Percentiles rank a stretch among this genome's conserved stretches.
Evolutionary conservation across 768 basidiomycete species (phyloP).

Genomic region (Phylloporus sp.): DNA sequence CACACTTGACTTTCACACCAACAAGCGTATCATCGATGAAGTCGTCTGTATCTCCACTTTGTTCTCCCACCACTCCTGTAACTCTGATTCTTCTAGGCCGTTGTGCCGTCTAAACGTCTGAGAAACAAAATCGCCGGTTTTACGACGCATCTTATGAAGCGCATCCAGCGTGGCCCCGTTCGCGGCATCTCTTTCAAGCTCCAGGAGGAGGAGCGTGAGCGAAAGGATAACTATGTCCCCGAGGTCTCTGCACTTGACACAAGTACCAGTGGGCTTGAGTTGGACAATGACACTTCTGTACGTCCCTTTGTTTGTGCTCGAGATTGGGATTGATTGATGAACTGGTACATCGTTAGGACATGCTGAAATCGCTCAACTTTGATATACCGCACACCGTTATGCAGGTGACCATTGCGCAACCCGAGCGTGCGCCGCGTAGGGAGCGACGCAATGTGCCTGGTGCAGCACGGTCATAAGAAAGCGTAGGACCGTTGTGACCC

Average conservation of each 20-base stretch:
- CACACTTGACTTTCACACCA: constrained; percentile 99
- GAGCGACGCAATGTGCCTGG: constrained; percentile 81
- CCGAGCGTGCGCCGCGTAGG: constrained; percentile 69
- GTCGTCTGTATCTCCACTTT: constrained; percentile 54
- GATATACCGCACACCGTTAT: constrained; percentile 81
- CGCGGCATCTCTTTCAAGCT: constrained; percentile 99
- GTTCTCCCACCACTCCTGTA: neutral
- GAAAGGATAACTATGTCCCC: constrained; percentile 99
- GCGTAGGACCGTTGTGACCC: neutral
- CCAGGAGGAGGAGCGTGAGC: constrained; percentile 98
- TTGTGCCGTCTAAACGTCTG: constrained; percentile 97
- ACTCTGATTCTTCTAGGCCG: constrained; percentile 47
- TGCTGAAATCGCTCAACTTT: constrained; percentile 91
- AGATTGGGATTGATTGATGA: neutral
- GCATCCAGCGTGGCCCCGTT: constrained; percentile 96
- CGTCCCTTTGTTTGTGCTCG: constrained; percentile 19
- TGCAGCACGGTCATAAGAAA: constrained; percentile 50
- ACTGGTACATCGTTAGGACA: constrained; percentile 48
- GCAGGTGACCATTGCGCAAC: constrained; percentile 55
- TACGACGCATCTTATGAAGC: constrained; percentile 99
- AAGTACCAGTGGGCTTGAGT: constrained; percentile 66
- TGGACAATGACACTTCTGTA: constrained; percentile 94
- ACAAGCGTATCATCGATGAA: constrained; percentile 99
- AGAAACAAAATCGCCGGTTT: constrained; percentile 99
- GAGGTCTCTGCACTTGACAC: constrained; percentile 95